Base-by-base conservation (phyloP, 2,329 filamentous ascomycete genomes). In the Aspergillus sp. region DNA sequence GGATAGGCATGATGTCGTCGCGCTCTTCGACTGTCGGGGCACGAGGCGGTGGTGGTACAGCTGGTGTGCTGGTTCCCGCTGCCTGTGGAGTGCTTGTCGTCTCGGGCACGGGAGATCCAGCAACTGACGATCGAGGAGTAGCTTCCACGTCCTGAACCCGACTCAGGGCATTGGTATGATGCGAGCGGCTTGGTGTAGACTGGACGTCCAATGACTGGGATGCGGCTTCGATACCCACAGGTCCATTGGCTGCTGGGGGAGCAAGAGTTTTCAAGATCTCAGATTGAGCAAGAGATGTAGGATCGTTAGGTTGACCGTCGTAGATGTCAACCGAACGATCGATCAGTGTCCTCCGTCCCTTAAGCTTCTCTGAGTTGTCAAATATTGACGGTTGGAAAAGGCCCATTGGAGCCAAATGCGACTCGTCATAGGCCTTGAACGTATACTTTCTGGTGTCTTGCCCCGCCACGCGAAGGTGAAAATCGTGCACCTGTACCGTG, bases 381-480 rank as follows among this genome's bases (percentile, higher is more conserved):
- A 97, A 95, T 46, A 96, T 85, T 2, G 79, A 73, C 0, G 93
- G 91, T 50, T 91, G 86, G 65, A 94, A 96, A 59, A 90, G 86
- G n/a, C 89, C 90, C 84, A 95, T 88, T 1, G 90, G 86, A 0
- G 93, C 86, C n/a, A 98, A 76, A 57, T 94, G 87, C 26, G 94
- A 86, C 66, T 97, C 93, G 57, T 98, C 93, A 61, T 97, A 98
- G 1, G 87, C 90, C 74, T 97, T 97, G 76, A 96, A 97, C 36
- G 83, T 81, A 68, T 94, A 97, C 68, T 95, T 96, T 52, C 83
- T 80, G 1, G 93, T 98, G 44, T 93, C 85, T 63, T 95, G 83
- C 45, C 88, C 89, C 1, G 87, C 85, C 7, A 87, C 86, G 29
- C 93, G 85, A 10, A 98, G 79, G 65, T 97, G 88, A 63, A 97